Conservation (phyloP, 2,329 filamentous ascomycete species). For the Colletotrichum salicis region DNA sequence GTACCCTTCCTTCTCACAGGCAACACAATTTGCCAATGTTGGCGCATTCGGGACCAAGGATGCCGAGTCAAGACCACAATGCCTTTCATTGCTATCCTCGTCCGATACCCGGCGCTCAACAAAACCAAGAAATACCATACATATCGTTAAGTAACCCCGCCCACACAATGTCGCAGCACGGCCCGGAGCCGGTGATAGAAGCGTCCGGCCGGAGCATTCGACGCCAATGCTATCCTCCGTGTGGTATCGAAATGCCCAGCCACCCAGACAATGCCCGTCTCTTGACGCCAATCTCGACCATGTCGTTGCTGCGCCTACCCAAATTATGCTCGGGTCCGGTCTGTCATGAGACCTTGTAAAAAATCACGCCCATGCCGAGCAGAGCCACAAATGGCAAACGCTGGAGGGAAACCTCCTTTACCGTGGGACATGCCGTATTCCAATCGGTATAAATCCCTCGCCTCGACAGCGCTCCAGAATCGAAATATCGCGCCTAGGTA, state of each 20-base stretch:
- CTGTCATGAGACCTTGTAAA: slow-evolving; percentile 30
- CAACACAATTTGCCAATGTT: neutral
- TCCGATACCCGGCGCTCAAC: slow-evolving; percentile 15
- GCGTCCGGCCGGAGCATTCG: slow-evolving; percentile 29
- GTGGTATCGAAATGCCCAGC: slow-evolving; percentile 36
- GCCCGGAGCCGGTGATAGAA: slow-evolving; percentile 27
- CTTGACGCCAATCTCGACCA: slow-evolving; percentile 54
- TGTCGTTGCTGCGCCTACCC: slow-evolving; percentile 66
- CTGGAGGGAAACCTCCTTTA: neutral
- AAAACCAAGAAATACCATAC: slow-evolving; percentile 24
- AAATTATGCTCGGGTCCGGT: slow-evolving; percentile 43
- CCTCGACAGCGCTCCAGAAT: slow-evolving; percentile 9
- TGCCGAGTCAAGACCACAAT: slow-evolving; percentile 23
- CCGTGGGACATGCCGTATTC: neutral
- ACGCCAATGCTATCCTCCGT: slow-evolving; percentile 35
- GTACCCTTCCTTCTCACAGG: neutral
- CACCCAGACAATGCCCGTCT: slow-evolving; percentile 38
- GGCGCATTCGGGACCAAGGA: neutral
- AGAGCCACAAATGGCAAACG: neutral
- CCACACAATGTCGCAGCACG: slow-evolving; percentile 31
- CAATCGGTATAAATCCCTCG: neutral
- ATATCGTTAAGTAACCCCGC: slow-evolving; percentile 30
- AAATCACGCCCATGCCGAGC: slow-evolving; percentile 8
- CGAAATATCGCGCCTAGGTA: slow-evolving; percentile 15
- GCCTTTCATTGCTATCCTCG: slow-evolving; percentile 23